These are phyloP conservation scores for Naegleria gruberi DNA, from an alignment of 208 protist genomes.

Conservation along the genomic window DNA sequence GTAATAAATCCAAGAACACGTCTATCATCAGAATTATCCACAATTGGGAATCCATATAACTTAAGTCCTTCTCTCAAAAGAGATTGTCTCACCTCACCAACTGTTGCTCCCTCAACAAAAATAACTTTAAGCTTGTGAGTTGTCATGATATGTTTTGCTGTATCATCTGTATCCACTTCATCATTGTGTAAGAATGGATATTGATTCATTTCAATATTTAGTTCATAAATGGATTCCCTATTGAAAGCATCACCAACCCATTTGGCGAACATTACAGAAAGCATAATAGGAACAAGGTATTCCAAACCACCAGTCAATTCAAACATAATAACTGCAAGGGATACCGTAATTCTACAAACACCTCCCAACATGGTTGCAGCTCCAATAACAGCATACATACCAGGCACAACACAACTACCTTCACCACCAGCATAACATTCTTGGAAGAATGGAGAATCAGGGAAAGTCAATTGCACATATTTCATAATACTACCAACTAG, in stretches of 20 bases:
- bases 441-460: slow-evolving; percentile 7
- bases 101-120: slow-evolving; percentile 75
- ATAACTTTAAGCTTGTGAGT: slow-evolving; percentile 68
- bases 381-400: slow-evolving; percentile 80
- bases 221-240: slow-evolving; percentile 17
- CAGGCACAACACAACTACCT: slow-evolving; percentile 66
- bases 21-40: slow-evolving; percentile 48
- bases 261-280: slow-evolving; percentile 77
- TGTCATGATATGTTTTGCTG: neutral
- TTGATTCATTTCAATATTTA: slow-evolving; percentile 22
- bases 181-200: slow-evolving; percentile 20
- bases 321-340: slow-evolving; percentile 85
- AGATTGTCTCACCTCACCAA: slow-evolving; percentile 61
- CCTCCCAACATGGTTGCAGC: slow-evolving; percentile 76
- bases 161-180: neutral
- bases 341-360: slow-evolving; percentile 77
- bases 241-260: slow-evolving; percentile 57
- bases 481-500: slow-evolving; percentile 61
- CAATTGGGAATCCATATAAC: slow-evolving; percentile 83
- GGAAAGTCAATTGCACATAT: neutral
- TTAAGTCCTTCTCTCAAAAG: slow-evolving; percentile 51
- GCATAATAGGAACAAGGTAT: slow-evolving; percentile 84
- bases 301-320: slow-evolving; percentile 80
- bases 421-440: slow-evolving; percentile 25
- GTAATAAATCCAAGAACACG: slow-evolving; percentile 74